A percentile compares a stretch with the other conserved stretches of the same genome.
Conservation (phyloP, 202 grass and related monocot genomes). For the Cymbopogon flexuosus region DNA sequence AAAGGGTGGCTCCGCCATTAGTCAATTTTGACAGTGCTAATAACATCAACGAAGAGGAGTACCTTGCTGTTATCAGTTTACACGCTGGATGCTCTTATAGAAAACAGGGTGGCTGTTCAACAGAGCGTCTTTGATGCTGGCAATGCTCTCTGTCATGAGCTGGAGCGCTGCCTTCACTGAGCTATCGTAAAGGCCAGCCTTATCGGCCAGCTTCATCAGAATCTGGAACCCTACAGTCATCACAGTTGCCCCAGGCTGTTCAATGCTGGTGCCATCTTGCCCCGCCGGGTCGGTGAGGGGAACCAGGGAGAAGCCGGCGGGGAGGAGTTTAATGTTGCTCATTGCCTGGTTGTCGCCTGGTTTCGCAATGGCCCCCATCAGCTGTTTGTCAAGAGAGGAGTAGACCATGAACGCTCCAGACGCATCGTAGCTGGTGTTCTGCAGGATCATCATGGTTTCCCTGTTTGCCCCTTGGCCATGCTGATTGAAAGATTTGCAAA, state of each 20-base stretch:
- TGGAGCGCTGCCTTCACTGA: conserved; percentile 11
- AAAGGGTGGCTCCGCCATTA: background rate
- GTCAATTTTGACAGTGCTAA: background rate
- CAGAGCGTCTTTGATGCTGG: conserved; percentile 11
- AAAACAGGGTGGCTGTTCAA: conserved; percentile 15
- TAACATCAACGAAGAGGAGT: background rate
- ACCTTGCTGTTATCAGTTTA: conserved; percentile 16
- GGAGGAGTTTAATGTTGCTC: background rate
- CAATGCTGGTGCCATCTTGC: background rate
- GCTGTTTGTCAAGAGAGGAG: conserved; percentile 21
- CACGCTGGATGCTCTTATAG: background rate
- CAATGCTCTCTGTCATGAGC: conserved; percentile 16
- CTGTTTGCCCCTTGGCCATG: background rate
- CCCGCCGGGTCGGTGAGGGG: background rate
- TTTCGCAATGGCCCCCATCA: conserved; percentile 29
- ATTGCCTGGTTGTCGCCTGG: background rate
- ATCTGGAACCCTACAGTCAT: conserved; percentile 51
- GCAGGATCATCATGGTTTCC: conserved; percentile 43
- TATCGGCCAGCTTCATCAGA: conserved; percentile 31
- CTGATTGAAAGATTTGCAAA: background rate
- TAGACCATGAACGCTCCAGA: conserved; percentile 54
- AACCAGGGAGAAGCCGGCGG: conserved; percentile 36
- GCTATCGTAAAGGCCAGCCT: conserved; percentile 9
- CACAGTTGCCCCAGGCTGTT: conserved; percentile 29
- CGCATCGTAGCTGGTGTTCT: conserved; percentile 44